Percentiles rank a stretch among this genome's conserved stretches.
Conservation (phyloP, 2,329 filamentous ascomycete genomes). For the Hortaea sp. region DNA sequence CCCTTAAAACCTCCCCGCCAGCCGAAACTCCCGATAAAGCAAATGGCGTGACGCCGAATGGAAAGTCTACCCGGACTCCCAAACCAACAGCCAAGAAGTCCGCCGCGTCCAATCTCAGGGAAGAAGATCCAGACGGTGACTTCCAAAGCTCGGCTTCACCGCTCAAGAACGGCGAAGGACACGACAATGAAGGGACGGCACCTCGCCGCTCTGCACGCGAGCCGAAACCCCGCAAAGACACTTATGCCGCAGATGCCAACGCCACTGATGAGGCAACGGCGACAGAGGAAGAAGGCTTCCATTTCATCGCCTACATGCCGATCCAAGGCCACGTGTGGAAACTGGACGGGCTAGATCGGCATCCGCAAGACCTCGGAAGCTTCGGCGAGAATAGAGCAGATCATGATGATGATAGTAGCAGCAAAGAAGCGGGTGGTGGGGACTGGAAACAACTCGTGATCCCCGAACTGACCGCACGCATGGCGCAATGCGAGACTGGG, state of each 20-base stretch:
- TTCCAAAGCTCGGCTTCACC: neutral
- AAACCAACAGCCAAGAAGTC: slow-evolving; percentile 1
- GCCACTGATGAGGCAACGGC: slow-evolving; percentile 35
- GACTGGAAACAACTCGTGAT: slow-evolving; percentile 60
- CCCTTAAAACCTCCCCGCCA: slow-evolving; percentile 5
- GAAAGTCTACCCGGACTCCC: slow-evolving; percentile 2
- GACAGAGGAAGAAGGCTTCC: slow-evolving; percentile 57
- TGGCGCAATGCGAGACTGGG: slow-evolving; percentile 55
- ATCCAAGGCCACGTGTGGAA: slow-evolving; percentile 70
- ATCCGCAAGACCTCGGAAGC: slow-evolving; percentile 55
- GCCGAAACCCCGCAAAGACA: slow-evolving; percentile 30
- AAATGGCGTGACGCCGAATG: neutral
- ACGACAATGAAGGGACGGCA: slow-evolving; percentile 3
- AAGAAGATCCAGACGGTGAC: slow-evolving; percentile 1
- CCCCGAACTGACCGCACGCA: slow-evolving; percentile 56
- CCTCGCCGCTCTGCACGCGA: slow-evolving; percentile 17
- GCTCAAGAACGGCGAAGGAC: neutral
- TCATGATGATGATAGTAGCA: neutral
- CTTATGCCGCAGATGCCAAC: slow-evolving; percentile 29
- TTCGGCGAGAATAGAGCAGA: slow-evolving; percentile 5
- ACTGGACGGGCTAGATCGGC: slow-evolving; percentile 70
- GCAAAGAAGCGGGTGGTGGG: slow-evolving; percentile 27
- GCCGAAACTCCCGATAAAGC: slow-evolving; percentile 1
- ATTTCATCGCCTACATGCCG: slow-evolving; percentile 85
- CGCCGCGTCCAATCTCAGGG: neutral